Base-by-base conservation (phyloP, 768 basidiomycete species). In the Rhodotorula diobovata region DNA sequence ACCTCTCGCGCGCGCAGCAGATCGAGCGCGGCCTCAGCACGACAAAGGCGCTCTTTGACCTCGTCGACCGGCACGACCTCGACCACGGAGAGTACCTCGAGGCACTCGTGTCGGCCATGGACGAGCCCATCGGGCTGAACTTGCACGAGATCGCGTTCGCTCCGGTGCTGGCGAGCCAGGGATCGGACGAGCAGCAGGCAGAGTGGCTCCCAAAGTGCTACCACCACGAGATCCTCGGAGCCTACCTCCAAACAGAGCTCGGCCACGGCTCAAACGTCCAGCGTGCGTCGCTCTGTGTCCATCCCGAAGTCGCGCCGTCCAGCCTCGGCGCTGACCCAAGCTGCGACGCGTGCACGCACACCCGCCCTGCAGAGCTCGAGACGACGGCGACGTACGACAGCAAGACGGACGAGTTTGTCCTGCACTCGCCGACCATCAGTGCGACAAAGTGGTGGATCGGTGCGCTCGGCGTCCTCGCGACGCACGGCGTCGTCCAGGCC, bases 81-180 rank as follows among this genome's bases (percentile, higher is more conserved):
- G 64, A 54, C 39, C 56, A 64, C 25, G 32, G 9, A 4, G 54
- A 28, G 67, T 82, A 81, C 2, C 72, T 69, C 35, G 74, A 82
- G 18, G 89, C 88, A 1, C 78, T 85, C 34, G 78, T 55, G 5
- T 58, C 77, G 14, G 77, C 84, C 21, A 58, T 87, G 34, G 87
- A 86, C 70, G 88, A 89, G 58, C 50, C 75, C 4, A 78, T 86
- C 16, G 85, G 88, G 0, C 83, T 88, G 30, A 62, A 62, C 53
- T 73, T 84, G 56, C 84, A 85, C 62, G 73, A 79, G 50, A 63
- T 80, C 7, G 82, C 88, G 0, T 91, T 91, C 75, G 84, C 86
- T 62, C 89, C 89, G 6, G 86, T 90, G 21, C 84, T 90, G 64
- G 74, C 82, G 61, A 83, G 85, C 2, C 89, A 90, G 81, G 88